Evolutionary conservation across 192 early-diverging fungal species (phyloP), one percentile per base, ranked within the genome.

Genomic region (Kappamyces sp.): DNA sequence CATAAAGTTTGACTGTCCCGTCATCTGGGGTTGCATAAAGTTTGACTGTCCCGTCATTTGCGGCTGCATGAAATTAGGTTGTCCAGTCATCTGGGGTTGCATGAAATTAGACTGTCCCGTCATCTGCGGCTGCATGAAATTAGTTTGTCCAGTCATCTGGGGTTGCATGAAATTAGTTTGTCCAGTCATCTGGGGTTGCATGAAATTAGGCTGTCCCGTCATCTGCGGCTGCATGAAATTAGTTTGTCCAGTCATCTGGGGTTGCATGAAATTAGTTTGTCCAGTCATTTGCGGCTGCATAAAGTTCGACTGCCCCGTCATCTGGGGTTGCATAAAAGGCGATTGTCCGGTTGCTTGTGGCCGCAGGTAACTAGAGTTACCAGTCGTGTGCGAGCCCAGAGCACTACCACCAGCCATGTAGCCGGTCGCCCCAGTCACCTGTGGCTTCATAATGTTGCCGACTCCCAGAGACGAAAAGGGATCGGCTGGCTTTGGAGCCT

Each of bases 121-220:
- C 48, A 49, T 49, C 32, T 49, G 48, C 12, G 48, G 22, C 8
- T 49, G 15, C 48, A 49, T 49, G 22, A n/a, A n/a, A n/a, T 11
- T 4, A 49, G 22, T 5, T 12, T 4, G 7, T 11, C 22, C 22
- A 49, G 6, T 49, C 22, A 49, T 49, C 32, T 49, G 48, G 7
- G 48, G 48, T 7, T 6, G 5, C 48, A 49, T 49, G 22, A 5
- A n/a, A n/a, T n/a, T 4, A 49, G 48, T 22, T 32, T 30, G 15
- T 11, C 48, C 48, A 49, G 48, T 49, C 6, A 11, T 49, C 34
- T 49, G 48, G 8, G 31, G 9, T 5, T 9, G 4, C 48, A 49
- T 49, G 9, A 22, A 22, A 22, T 43, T 9, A 43, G 48, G 6
- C 48, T 31, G 15, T 40, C 54, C 54, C 3, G 54, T 55, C 11